Evolutionary conservation across 495 filamentous ascomycete species (phyloP).

Genomic region (Neurospora africana): DNA sequence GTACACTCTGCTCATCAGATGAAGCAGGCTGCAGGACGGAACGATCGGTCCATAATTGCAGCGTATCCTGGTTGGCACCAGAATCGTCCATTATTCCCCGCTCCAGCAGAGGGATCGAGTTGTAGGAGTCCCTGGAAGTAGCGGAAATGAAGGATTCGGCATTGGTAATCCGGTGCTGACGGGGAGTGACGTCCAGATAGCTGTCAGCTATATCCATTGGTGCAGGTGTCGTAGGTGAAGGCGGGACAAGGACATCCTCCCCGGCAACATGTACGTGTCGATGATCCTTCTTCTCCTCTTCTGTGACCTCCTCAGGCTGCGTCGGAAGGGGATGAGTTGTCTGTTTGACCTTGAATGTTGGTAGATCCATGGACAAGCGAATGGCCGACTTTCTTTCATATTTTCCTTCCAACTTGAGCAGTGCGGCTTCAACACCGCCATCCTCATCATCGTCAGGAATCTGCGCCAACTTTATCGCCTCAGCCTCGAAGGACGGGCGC

Average conservation of each 20-base stretch:
- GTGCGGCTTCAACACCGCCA: conserved; percentile 84
- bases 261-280: conserved; percentile 33
- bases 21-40: conserved; percentile 32
- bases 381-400: conserved; percentile 45
- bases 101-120: conserved; percentile 66
- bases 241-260: conserved; percentile 16
- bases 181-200: conserved; percentile 12
- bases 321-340: conserved; percentile 7
- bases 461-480: conserved; percentile 76
- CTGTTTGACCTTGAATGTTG: neutral
- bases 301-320: conserved; percentile 12
- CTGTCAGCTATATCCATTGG: conserved; percentile 11
- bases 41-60: conserved; percentile 33
- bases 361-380: conserved; percentile 30
- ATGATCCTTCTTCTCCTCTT: conserved; percentile 36
- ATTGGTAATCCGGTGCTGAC: conserved; percentile 15
- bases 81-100: conserved; percentile 53
- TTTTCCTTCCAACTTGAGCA: conserved; percentile 88
- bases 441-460: conserved; percentile 85
- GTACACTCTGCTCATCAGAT: conserved; percentile 22
- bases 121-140: conserved; percentile 52
- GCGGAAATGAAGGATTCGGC: conserved; percentile 38
- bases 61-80: conserved; percentile 27
- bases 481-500: conserved; percentile 80
- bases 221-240: conserved; percentile 17